Evolutionary conservation across 2,329 filamentous ascomycete species (phyloP), one percentile per base, ranked within the genome.

Genomic region (Aspergillus pseudoviridinutans): DNA sequence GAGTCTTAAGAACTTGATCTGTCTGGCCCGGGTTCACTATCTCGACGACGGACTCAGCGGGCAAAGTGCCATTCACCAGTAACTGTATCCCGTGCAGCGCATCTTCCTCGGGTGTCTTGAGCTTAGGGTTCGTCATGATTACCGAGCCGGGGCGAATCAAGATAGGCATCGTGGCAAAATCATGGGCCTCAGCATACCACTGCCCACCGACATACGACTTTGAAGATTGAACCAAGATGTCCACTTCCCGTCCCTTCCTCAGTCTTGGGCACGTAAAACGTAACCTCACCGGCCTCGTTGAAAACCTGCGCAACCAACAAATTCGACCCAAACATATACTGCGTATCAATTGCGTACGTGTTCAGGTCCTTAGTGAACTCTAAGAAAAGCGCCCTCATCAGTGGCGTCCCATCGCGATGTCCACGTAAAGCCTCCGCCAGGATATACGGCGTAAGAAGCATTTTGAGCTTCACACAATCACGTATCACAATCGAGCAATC

Each of bases 321-420:
- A 53, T 79, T 80, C 17, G 81, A 79, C 2, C 88, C 88, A 17
- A 91, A 76, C 84, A 91, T 88, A 72, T 89, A 91, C 69, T 90
- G 85, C 35, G 84, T 82, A 70, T 91, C 88, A 49, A 89, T 78
- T 53, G 78, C 80, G 82, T 87, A 90, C 0, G 83, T 77, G 4
- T 84, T 89, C 20, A 82, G 81, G 64, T 91, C 88, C 2, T 85
- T 80, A 1, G 87, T 87, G 65, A 90, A 90, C 72, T 91, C 88
- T 29, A 90, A 76, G 57, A 86, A 85, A 69, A 88, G 81, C 20
- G 88, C 82, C 42, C 88, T 76, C 62, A 90, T 82, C n/a, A 88
- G 78, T 3, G 86, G 86, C 61, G 83, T 80, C 0, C 87, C 87
- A 1, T 78, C 76, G 17, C 75, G 75, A 42, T 79, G 73, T 1